Evolutionary conservation across 352 stramenopile genomes (phyloP).

Genomic region (Phytophthora pluvialis): DNA sequence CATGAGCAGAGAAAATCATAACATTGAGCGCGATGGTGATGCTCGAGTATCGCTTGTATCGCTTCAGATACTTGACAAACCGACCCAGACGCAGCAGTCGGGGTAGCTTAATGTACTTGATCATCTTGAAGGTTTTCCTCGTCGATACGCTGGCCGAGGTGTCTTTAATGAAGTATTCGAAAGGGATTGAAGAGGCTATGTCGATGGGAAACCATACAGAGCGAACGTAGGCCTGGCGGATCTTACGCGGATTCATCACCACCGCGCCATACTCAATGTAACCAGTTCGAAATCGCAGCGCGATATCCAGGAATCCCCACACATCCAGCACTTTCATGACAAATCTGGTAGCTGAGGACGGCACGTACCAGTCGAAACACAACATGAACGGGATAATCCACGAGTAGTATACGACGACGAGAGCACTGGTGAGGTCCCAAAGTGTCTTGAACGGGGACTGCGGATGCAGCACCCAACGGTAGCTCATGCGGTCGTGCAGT

Average conservation of each 20-base stretch:
- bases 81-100: slow-evolving; percentile 62
- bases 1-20: slow-evolving; percentile 59
- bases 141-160: slow-evolving; percentile 43
- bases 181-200: slow-evolving; percentile 58
- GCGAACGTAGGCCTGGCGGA: slow-evolving; percentile 51
- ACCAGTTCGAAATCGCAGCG: slow-evolving; percentile 62
- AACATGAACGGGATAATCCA: slow-evolving; percentile 79
- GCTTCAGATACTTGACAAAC: slow-evolving; percentile 62
- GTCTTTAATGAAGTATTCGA: slow-evolving; percentile 59
- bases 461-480: slow-evolving; percentile 62
- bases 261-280: slow-evolving; percentile 64
- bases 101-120: slow-evolving; percentile 77
- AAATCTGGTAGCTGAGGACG: slow-evolving; percentile 27
- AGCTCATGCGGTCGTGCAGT: slow-evolving; percentile 54
- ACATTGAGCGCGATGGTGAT: slow-evolving; percentile 57
- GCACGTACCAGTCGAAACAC: slow-evolving; percentile 71
- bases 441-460: slow-evolving; percentile 53
- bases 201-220: slow-evolving; percentile 76
- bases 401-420: slow-evolving; percentile 72
- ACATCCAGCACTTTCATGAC: slow-evolving; percentile 59
- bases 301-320: slow-evolving; percentile 59
- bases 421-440: slow-evolving; percentile 66
- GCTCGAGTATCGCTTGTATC: slow-evolving; percentile 68
- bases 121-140: slow-evolving; percentile 77
- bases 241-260: slow-evolving; percentile 59